These are phyloP conservation scores for Cucumis variabilis DNA, from an alignment of 331 rosid genomes.

Conservation along the genomic window DNA sequence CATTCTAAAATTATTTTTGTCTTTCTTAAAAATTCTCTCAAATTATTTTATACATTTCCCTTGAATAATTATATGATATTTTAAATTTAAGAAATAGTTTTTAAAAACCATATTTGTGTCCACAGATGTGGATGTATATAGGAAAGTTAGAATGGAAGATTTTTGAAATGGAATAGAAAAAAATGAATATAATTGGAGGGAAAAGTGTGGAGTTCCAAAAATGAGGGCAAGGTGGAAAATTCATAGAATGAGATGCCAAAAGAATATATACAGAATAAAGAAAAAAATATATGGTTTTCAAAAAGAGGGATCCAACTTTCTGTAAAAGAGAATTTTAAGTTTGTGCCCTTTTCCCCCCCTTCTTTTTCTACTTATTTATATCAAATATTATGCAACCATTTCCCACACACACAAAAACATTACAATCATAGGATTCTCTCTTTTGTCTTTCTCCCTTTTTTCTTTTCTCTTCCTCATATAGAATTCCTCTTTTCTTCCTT, in stretches of 20 bases:
- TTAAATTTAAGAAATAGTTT: too few species aligned
- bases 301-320: conserved; percentile 3
- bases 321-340: neutral
- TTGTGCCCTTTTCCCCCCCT: neutral
- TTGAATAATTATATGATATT: too few species aligned
- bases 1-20: too few species aligned
- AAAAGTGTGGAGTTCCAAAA: neutral
- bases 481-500: neutral
- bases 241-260: neutral
- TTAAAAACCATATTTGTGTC: too few species aligned
- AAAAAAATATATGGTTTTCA: neutral
- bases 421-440: conserved; percentile 21
- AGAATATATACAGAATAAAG: neutral
- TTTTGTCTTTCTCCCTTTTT: neutral
- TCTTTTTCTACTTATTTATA: neutral
- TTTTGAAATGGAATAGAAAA: too few species aligned
- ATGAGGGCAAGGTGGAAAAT: neutral
- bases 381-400: neutral
- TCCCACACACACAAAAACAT: neutral
- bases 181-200: neutral
- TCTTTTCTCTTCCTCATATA: neutral
- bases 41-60: too few species aligned
- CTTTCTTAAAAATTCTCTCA: too few species aligned
- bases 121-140: too few species aligned
- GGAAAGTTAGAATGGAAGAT: too few species aligned